These are phyloP conservation scores for Harrya chromipes DNA, from an alignment of 768 basidiomycete genomes.

Conservation along the genomic window DNA sequence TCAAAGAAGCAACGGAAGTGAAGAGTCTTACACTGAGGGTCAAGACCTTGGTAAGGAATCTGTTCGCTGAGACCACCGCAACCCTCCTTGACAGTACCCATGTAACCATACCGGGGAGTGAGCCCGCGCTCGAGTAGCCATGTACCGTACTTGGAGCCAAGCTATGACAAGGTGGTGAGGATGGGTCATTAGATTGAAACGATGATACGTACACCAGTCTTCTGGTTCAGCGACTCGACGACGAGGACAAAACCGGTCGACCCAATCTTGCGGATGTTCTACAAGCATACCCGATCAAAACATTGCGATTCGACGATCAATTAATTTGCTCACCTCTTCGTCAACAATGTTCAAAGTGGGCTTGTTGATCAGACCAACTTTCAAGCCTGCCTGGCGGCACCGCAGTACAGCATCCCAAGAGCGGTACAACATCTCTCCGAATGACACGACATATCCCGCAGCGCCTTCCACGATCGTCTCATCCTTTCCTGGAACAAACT, in stretches of 20 bases:
- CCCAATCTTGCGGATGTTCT: constrained; percentile 71
- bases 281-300: background rate
- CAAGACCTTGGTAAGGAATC: constrained; percentile 80
- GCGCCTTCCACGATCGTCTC: constrained; percentile 76
- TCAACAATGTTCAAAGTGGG: constrained; percentile 79
- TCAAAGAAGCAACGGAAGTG: background rate
- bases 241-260: constrained; percentile 75
- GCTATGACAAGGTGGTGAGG: constrained; percentile 30
- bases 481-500: constrained; percentile 83
- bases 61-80: constrained; percentile 79
- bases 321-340: constrained; percentile 52
- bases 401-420: constrained; percentile 79
- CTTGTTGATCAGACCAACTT: constrained; percentile 88
- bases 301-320: background rate
- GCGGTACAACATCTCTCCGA: constrained; percentile 85
- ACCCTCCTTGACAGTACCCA: constrained; percentile 76
- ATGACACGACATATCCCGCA: constrained; percentile 80
- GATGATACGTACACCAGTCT: constrained; percentile 63
- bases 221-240: constrained; percentile 84
- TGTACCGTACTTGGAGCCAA: constrained; percentile 81
- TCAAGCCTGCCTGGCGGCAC: constrained; percentile 64
- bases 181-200: background rate
- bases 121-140: constrained; percentile 83
- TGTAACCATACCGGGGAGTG: constrained; percentile 78
- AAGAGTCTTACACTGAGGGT: constrained; percentile 59